Conservation (phyloP, 2,329 filamentous ascomycete species). For the Colletotrichum musicola region DNA sequence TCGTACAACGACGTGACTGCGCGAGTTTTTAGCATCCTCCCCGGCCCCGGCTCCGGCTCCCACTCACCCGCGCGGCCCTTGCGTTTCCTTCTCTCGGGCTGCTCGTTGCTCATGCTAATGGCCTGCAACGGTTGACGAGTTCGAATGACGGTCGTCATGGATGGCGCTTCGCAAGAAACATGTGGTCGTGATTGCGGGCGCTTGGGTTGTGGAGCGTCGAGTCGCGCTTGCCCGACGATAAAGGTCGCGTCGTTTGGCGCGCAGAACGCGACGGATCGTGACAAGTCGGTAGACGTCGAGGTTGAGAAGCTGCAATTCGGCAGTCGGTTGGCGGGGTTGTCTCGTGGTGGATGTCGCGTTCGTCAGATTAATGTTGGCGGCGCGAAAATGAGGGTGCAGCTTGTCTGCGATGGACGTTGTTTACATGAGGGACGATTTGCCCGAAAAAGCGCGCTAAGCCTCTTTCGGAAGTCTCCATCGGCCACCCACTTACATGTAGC, state of each 20-base stretch:
- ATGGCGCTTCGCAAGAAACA: conserved; percentile 55
- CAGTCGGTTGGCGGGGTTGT: conserved; percentile 14
- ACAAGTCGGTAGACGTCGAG: background rate
- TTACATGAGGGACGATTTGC: conserved; percentile 41
- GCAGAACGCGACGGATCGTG: background rate
- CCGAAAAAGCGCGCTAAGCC: conserved; percentile 41
- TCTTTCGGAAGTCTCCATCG: conserved; percentile 37
- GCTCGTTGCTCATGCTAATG: conserved; percentile 77
- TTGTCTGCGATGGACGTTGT: conserved; percentile 38
- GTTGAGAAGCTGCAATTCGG: background rate
- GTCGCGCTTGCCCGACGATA: conserved; percentile 17
- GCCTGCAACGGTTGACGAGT: conserved; percentile 74
- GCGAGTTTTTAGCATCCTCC: conserved; percentile 74
- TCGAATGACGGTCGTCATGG: conserved; percentile 79
- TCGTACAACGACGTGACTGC: conserved; percentile 53
- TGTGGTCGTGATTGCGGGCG: conserved; percentile 26
- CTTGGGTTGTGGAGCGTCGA: background rate
- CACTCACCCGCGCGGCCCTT: conserved; percentile 74
- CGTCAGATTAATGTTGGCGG: conserved; percentile 20
- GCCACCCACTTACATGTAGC: conserved; percentile 1
- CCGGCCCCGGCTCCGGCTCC: conserved; percentile 61
- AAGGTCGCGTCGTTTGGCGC: conserved; percentile 34
- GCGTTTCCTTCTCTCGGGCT: conserved; percentile 71
- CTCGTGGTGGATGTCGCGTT: conserved; percentile 30
- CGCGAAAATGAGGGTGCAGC: conserved; percentile 29